phyloP scores from a whole-genome alignment of 1,139 yeast genomes.

The Nakaseomyces nivariensis region DNA sequence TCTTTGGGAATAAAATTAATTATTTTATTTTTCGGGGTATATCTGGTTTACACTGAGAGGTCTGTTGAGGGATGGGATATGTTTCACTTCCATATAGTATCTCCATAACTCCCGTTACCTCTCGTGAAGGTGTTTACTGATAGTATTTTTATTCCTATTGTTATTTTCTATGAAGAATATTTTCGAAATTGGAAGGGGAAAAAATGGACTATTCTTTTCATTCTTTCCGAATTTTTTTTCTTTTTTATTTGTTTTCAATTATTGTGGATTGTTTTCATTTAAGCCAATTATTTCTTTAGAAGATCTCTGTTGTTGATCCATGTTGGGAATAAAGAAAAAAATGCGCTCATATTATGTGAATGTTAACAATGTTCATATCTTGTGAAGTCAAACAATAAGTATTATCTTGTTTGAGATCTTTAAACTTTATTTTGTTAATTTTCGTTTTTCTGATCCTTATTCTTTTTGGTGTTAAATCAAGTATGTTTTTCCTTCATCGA shows the following conservation, averaged over 20 bases:
- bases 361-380: background rate
- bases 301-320: background rate
- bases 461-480: background rate
- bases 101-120: background rate
- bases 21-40: background rate
- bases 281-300: background rate
- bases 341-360: background rate
- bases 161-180: background rate
- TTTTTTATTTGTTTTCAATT: background rate
- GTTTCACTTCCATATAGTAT: constrained; percentile 25
- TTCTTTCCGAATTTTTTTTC: background rate
- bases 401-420: background rate
- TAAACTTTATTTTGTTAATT: background rate
- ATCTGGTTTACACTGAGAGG: constrained; percentile 1
- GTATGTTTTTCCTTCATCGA: constrained; percentile 8
- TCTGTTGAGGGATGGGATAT: constrained; percentile 10
- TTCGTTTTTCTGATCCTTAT: background rate
- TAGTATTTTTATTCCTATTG: background rate
- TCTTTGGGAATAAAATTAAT: background rate
- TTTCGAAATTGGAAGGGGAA: background rate
- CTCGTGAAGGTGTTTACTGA: background rate
- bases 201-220: background rate
- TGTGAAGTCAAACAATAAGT: background rate
- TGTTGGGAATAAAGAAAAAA: background rate
- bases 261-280: too few relatives aligned